Conservation (phyloP, 1,139 yeast species). For the Wickerhamomyces sp. region DNA sequence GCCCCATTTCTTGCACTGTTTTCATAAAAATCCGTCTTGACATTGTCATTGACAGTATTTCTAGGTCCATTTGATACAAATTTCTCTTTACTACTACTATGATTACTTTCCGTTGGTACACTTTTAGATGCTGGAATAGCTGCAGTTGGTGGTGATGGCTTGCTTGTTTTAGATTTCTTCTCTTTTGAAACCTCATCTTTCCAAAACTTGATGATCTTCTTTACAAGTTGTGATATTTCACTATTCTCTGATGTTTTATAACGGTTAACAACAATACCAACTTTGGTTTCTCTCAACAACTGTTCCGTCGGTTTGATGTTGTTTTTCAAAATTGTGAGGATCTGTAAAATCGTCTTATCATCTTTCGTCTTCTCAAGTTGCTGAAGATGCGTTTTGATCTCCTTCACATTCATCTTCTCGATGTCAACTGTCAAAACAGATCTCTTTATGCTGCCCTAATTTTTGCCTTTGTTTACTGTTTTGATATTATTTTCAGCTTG, state of each 20-base stretch:
- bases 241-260: conserved; percentile 64
- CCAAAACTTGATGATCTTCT: conserved; percentile 82
- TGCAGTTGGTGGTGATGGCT: conserved; percentile 20
- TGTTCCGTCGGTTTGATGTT: conserved; percentile 84
- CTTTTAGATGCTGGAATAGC: conserved; percentile 11
- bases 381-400: conserved; percentile 64
- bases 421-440: not conserved
- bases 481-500: not conserved
- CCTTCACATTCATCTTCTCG: conserved; percentile 61
- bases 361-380: conserved; percentile 73
- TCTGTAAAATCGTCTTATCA: conserved; percentile 60
- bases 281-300: conserved; percentile 85
- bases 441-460: too few relatives aligned
- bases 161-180: conserved; percentile 37
- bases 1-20: conserved; percentile 83
- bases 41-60: conserved; percentile 77
- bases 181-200: conserved; percentile 83
- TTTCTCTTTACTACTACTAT: conserved; percentile 22
- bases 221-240: conserved; percentile 67
- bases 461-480: not conserved
- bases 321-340: conserved; percentile 61
- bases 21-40: conserved; percentile 62
- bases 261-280: conserved; percentile 96
- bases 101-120: conserved; percentile 2
- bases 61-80: conserved; percentile 53